Percentiles rank a stretch among this genome's conserved stretches.
These are phyloP conservation scores for Ceratobasidium sp. DNA, from an alignment of 1,284 basidiomycete genomes.

Conservation along the genomic window DNA sequence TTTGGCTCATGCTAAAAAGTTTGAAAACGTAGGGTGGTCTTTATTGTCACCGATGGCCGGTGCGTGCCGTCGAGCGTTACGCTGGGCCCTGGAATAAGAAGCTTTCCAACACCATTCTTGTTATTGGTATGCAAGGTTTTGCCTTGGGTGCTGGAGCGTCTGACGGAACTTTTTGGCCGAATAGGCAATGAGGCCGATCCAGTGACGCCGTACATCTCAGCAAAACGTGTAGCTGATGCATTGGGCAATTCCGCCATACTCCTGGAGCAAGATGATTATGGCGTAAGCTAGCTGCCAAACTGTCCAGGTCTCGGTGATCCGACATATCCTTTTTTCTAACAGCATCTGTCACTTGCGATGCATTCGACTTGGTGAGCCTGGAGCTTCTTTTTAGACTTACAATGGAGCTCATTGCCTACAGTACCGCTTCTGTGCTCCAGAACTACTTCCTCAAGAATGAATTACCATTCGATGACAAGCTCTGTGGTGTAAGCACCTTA, in stretches of 20 bases:
- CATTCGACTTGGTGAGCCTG: slow-evolving; percentile 13
- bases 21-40: background rate
- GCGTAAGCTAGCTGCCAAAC: slow-evolving; percentile 1
- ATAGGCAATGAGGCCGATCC: slow-evolving; percentile 42
- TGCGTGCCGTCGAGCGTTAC: slow-evolving; percentile 41
- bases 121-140: slow-evolving; percentile 28
- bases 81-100: slow-evolving; percentile 41
- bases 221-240: slow-evolving; percentile 41
- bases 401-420: background rate
- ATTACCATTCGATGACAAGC: slow-evolving; percentile 6
- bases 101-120: slow-evolving; percentile 41
- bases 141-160: background rate
- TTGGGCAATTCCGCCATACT: slow-evolving; percentile 39
- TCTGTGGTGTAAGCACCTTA: slow-evolving; percentile 25
- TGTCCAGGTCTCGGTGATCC: background rate
- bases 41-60: slow-evolving; percentile 39
- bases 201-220: slow-evolving; percentile 34
- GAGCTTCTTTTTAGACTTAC: background rate
- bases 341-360: slow-evolving; percentile 20
- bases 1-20: background rate
- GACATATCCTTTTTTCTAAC: background rate
- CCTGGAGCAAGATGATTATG: slow-evolving; percentile 43
- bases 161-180: background rate
- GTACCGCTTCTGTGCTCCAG: slow-evolving; percentile 25
- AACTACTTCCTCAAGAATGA: slow-evolving; percentile 42